Conservation (phyloP, 1,139 yeast genomes). For the Geotrichum australiense region DNA sequence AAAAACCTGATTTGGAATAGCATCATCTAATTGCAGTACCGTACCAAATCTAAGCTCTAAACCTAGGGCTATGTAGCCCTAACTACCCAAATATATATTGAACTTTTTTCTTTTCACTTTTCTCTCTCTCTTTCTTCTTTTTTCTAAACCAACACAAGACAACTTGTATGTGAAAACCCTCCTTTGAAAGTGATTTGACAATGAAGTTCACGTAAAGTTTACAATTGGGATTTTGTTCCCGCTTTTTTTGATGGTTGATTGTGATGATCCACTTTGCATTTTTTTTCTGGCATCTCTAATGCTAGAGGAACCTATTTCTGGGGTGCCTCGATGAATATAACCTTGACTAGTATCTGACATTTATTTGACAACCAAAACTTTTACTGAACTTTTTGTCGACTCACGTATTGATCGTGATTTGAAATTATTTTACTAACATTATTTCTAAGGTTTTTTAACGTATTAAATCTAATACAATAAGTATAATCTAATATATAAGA, state of each 20-base stretch:
- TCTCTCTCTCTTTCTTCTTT: not conserved
- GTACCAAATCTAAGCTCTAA: too few species aligned
- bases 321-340: slow-evolving; percentile 18
- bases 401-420: too few species aligned
- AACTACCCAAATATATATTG: too few species aligned
- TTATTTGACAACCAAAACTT: too few species aligned
- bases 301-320: slow-evolving; percentile 15
- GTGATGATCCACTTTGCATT: slow-evolving; percentile 16
- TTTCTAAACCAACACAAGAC: not conserved
- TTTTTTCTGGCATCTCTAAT: slow-evolving; percentile 19
- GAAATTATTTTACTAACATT: too few species aligned
- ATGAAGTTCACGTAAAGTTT: not conserved
- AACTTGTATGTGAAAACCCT: not conserved
- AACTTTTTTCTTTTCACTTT: not conserved
- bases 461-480: too few species aligned
- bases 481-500: too few species aligned
- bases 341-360: slow-evolving; percentile 18
- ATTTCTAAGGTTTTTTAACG: too few species aligned
- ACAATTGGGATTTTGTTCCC: not conserved
- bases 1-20: too few species aligned
- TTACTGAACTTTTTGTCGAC: too few species aligned
- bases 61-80: too few species aligned
- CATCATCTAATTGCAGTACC: too few species aligned
- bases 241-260: slow-evolving; percentile 4
- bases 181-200: not conserved